Conservation (phyloP, 805 yeast genomes). For the Myxozyma geophila region DNA sequence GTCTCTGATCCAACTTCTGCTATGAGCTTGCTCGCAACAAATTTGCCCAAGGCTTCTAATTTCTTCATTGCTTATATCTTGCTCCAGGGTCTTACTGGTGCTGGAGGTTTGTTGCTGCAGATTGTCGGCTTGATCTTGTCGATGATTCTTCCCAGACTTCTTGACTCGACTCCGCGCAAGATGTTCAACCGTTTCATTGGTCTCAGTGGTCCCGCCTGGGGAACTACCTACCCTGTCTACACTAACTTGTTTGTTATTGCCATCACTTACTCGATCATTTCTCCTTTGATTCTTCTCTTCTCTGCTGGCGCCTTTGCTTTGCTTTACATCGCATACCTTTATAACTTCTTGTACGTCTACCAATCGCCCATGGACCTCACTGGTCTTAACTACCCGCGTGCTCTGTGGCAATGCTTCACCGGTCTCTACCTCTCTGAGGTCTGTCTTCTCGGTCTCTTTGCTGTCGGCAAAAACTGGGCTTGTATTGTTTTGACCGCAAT, state of each 20-base stretch:
- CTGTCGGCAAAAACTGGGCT: slow-evolving; percentile 94
- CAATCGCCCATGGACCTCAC: slow-evolving; percentile 71
- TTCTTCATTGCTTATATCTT: slow-evolving; percentile 84
- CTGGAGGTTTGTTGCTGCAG: slow-evolving; percentile 79
- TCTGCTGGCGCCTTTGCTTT: slow-evolving; percentile 70
- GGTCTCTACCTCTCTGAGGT: slow-evolving; percentile 89
- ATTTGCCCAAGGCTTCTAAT: slow-evolving; percentile 88
- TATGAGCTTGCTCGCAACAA: slow-evolving; percentile 71
- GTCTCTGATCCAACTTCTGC: slow-evolving; percentile 72
- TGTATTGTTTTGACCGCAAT: slow-evolving; percentile 79
- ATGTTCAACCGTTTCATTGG: slow-evolving; percentile 78
- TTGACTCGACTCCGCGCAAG: slow-evolving; percentile 89
- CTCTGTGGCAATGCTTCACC: slow-evolving; percentile 82
- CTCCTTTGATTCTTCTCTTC: slow-evolving; percentile 83
- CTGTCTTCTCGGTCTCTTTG: slow-evolving; percentile 83
- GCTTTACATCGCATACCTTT: slow-evolving; percentile 74
- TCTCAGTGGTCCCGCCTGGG: slow-evolving; percentile 74
- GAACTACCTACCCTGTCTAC: slow-evolving; percentile 77
- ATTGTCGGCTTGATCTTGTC: slow-evolving; percentile 72
- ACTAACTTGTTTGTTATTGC: slow-evolving; percentile 75
- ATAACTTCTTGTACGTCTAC: slow-evolving; percentile 74
- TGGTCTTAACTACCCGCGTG: slow-evolving; percentile 86
- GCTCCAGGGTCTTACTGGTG: slow-evolving; percentile 76
- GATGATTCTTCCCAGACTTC: slow-evolving; percentile 66
- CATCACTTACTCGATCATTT: slow-evolving; percentile 75